Evolutionary conservation across 1,139 yeast species (phyloP).

Genomic region (Saccharomycopsis phalli): DNA sequence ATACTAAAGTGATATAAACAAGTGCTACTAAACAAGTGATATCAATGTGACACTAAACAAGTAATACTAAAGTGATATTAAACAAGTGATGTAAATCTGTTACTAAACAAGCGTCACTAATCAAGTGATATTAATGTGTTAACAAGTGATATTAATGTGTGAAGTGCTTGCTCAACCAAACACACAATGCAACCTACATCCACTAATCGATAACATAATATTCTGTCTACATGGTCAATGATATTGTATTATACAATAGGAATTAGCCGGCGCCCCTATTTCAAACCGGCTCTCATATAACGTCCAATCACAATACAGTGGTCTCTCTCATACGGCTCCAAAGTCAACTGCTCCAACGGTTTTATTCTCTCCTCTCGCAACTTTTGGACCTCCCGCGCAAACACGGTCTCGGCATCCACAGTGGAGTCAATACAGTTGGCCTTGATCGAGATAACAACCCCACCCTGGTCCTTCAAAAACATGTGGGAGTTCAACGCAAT

Average conservation of each 20-base stretch:
- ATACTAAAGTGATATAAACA: too few species aligned
- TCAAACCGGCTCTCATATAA: slow-evolving; percentile 78
- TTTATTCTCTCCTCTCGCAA: slow-evolving; percentile 97
- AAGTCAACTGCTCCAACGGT: slow-evolving; percentile 95
- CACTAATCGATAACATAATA: background rate
- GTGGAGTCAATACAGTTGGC: slow-evolving; percentile 99
- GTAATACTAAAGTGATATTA: too few species aligned
- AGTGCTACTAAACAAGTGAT: too few species aligned
- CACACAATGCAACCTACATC: background rate
- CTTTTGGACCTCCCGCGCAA: slow-evolving; percentile 98
- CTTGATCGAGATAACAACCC: slow-evolving; percentile 95
- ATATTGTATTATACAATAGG: slow-evolving; percentile 1
- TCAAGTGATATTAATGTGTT: too few species aligned
- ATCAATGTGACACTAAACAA: too few species aligned
- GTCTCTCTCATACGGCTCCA: slow-evolving; percentile 99
- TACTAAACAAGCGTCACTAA: too few species aligned
- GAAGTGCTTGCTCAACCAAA: too few species aligned
- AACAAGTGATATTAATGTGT: too few species aligned
- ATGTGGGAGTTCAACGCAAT: slow-evolving; percentile 96
- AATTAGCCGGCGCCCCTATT: slow-evolving; percentile 7
- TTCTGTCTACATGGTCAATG: background rate
- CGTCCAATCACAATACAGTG: slow-evolving; percentile 98
- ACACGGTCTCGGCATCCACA: slow-evolving; percentile 97
- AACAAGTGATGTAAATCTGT: too few species aligned
- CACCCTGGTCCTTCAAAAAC: slow-evolving; percentile 97